Evolutionary conservation across 2,329 filamentous ascomycete genomes (phyloP), one percentile per base, ranked within the genome.

Genomic region (Lasiodiplodia sp.): DNA sequence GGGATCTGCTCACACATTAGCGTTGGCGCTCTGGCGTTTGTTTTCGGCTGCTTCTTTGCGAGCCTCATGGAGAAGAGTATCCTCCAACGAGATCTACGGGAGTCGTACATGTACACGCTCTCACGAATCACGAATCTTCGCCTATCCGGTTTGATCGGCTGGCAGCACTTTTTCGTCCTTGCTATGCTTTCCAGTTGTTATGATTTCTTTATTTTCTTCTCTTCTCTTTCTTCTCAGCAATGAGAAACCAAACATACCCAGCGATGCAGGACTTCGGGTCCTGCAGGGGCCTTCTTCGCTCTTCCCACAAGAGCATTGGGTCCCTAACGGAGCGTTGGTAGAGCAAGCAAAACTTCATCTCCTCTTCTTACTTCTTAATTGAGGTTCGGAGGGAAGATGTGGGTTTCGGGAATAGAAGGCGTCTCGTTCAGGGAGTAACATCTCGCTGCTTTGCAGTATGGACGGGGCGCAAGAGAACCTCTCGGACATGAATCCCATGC

Each of bases 261-360:
- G 78, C 80, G 80, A 79, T 78, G 81, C 77, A 79, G 78, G 74
- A 80, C 77, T 72, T 78, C 75, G 75, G 79, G 79, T 75, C 75
- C 78, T 79, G 80, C 77, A 81, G 79, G 78, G 78, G 78, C 77
- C 74, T 60, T 8, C 38, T 73, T 76, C 31, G 40, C n/a, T 58
- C 76, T 72, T 69, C 66, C 71, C 69, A 72, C 73, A 73, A 47
- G 55, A 74, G 74, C 76, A 78, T 75, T 72, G 21, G 71, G 75
- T 75, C 77, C 78, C 80, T 80, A 83, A 83, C 81, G 81, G 81
- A 83, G 81, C 80, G 81, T 81, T 83, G 81, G 80, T 72, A 83
- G 72, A 83, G 71, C 70, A 79, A 72, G 6, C 28, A 34, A 21
- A 28, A n/a, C 60, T n/a, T 63, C 69, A 49, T 65, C 23, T 56